These are phyloP conservation scores for Fonsecaea pugnacius DNA, from an alignment of 2,329 filamentous ascomycete species.

Conservation along the genomic window DNA sequence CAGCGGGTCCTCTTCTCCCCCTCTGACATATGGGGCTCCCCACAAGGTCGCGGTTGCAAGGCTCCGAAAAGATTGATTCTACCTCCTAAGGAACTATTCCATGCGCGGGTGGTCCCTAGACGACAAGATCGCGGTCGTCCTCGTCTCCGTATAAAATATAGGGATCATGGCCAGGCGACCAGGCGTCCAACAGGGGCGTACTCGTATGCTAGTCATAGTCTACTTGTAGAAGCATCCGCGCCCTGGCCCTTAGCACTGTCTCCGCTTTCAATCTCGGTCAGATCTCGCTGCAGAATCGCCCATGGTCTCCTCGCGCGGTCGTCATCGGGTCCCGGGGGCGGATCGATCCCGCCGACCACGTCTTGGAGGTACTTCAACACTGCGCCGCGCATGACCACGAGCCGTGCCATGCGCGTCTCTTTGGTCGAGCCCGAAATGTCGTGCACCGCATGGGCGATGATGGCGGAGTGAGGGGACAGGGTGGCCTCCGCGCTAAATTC, in stretches of 20 bases:
- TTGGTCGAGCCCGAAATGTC: conserved; percentile 31
- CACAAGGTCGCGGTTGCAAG: too few relatives aligned
- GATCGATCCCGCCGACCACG: conserved; percentile 27
- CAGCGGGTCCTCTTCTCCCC: background rate
- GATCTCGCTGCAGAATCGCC: background rate
- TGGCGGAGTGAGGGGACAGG: conserved; percentile 21
- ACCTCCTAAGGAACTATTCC: too few relatives aligned
- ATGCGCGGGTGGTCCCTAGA: too few relatives aligned
- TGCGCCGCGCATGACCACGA: conserved; percentile 32
- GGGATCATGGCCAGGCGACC: background rate
- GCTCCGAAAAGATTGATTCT: background rate
- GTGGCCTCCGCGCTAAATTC: conserved; percentile 11
- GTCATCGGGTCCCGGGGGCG: background rate
- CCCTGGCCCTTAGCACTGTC: background rate
- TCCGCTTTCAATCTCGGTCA: background rate
- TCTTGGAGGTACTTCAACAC: conserved; percentile 34
- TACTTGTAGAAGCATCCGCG: background rate
- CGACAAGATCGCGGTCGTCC: background rate
- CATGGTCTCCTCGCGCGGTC: background rate
- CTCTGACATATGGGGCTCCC: background rate
- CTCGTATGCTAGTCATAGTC: background rate
- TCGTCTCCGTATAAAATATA: background rate
- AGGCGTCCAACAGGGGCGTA: background rate
- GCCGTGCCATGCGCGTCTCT: conserved; percentile 28
- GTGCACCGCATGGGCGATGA: conserved; percentile 33